A percentile compares a stretch with the other conserved stretches of the same genome.
phyloP scores from a whole-genome alignment of 1,284 basidiomycete species.

The Tilletia caries region DNA sequence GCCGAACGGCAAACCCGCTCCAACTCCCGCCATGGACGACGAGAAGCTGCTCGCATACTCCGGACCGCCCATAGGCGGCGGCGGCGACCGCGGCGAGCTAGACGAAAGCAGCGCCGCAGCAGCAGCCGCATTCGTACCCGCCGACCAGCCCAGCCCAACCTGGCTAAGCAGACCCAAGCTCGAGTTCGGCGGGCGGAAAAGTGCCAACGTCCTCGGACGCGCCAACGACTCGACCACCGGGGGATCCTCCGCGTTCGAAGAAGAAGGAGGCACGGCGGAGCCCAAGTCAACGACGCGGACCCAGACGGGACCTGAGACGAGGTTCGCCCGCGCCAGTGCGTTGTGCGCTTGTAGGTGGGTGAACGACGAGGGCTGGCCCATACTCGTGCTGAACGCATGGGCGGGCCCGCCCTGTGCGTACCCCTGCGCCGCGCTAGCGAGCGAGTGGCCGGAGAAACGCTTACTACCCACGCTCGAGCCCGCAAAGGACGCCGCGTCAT shows the following conservation, averaged over 20 bases:
- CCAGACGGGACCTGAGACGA: not conserved
- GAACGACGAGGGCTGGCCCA: not conserved
- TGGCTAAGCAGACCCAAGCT: not conserved
- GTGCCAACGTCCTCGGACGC: not conserved
- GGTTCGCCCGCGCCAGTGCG: not conserved
- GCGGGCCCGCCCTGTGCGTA: too few species aligned
- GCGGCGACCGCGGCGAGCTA: not conserved
- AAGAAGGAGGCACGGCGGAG: too few species aligned
- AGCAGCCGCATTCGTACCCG: not conserved
- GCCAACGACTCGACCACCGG: not conserved
- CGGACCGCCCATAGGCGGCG: not conserved
- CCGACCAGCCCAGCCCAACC: not conserved
- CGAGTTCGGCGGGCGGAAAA: not conserved
- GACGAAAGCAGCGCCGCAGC: not conserved
- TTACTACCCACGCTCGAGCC: not conserved
- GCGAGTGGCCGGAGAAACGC: not conserved
- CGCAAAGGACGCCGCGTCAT: not conserved
- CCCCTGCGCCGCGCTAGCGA: too few species aligned
- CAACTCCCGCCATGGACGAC: too few species aligned
- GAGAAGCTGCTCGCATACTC: too few species aligned
- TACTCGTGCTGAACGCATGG: too few species aligned
- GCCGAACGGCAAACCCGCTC: too few species aligned
- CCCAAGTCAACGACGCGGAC: not conserved
- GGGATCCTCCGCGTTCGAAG: not conserved
- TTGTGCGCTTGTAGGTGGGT: not conserved